A percentile compares a stretch with the other conserved stretches of the same genome.
These are phyloP conservation scores for Pythium rhizo-oryzae DNA, from an alignment of 352 stramenopile species.

Conservation along the genomic window DNA sequence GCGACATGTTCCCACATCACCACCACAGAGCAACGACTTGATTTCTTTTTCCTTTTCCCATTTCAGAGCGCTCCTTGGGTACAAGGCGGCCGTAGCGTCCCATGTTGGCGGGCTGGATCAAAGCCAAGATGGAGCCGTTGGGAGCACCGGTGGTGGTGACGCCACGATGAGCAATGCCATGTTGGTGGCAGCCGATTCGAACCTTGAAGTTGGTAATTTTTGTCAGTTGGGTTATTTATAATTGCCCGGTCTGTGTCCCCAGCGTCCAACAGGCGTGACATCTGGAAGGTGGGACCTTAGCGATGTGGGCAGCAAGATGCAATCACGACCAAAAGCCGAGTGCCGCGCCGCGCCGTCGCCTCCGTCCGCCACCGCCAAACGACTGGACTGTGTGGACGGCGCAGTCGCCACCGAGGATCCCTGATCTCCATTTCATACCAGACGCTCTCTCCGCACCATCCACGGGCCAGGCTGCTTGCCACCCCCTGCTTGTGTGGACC, in stretches of 20 bases:
- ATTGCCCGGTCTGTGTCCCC: conserved; percentile 1
- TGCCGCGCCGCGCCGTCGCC: not conserved
- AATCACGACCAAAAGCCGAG: conserved; percentile 4
- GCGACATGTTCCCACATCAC: not conserved
- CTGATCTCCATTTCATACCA: not conserved
- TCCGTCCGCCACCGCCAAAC: not conserved
- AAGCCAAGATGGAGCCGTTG: conserved; percentile 1
- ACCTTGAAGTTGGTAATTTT: conserved; percentile 32
- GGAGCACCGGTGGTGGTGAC: not conserved
- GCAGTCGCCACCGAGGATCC: not conserved
- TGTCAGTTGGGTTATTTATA: conserved; percentile 16
- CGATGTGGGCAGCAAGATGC: not conserved
- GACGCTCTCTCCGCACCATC: not conserved
- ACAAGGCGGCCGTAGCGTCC: not conserved
- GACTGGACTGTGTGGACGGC: not conserved
- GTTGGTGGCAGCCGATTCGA: not conserved
- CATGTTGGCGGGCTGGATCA: not conserved
- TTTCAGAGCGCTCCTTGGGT: not conserved
- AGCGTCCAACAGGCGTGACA: conserved; percentile 26
- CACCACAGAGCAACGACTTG: not conserved
- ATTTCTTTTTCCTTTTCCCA: not conserved
- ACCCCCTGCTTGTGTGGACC: not conserved
- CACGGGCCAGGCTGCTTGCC: not conserved
- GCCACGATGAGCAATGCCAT: not conserved
- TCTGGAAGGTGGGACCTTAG: conserved; percentile 18